Percentiles rank a stretch among this genome's conserved stretches.
Evolutionary conservation across 352 stramenopile species (phyloP).

Genomic region (Globisporangium acanthophoron): DNA sequence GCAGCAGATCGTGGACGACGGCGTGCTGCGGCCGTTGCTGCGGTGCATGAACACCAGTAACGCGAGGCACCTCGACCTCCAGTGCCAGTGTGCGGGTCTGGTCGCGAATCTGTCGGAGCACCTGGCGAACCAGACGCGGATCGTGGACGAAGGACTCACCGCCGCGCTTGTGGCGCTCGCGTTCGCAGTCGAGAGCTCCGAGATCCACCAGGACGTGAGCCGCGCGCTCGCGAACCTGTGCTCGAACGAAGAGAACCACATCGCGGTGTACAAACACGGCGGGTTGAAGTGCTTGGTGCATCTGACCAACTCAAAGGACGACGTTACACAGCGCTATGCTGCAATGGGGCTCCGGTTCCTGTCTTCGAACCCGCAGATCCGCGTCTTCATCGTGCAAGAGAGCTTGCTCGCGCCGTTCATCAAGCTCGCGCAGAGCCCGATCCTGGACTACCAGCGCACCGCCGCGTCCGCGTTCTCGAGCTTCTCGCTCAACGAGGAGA

Average conservation of each 20-base stretch:
- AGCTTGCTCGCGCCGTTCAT: constrained; percentile 89
- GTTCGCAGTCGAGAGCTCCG: constrained; percentile 63
- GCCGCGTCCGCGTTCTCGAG: constrained; percentile 90
- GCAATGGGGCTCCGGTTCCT: constrained; percentile 95
- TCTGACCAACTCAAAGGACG: constrained; percentile 83
- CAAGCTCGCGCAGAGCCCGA: constrained; percentile 83
- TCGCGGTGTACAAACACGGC: constrained; percentile 90
- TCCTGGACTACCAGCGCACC: constrained; percentile 91
- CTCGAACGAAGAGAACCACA: constrained; percentile 94
- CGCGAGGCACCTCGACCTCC: constrained; percentile 86
- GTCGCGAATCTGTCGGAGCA: constrained; percentile 93
- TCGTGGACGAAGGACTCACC: constrained; percentile 90
- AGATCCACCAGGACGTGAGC: constrained; percentile 94
- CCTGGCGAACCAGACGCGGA: constrained; percentile 84
- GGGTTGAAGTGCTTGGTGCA: constrained; percentile 87
- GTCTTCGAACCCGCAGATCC: constrained; percentile 90
- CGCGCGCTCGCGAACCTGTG: constrained; percentile 91
- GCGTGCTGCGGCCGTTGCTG: constrained; percentile 79
- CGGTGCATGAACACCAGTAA: constrained; percentile 75
- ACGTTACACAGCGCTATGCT: constrained; percentile 93
- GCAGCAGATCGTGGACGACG: constrained; percentile 74
- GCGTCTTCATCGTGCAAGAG: constrained; percentile 90
- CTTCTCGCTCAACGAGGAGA: constrained; percentile 91
- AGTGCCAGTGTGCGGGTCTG: constrained; percentile 91
- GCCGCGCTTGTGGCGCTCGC: constrained; percentile 78